Percentiles rank a stretch among this genome's conserved stretches.
Evolutionary conservation across 305 asterid genomes (phyloP).

Genomic region (Euphrasia arctica): DNA sequence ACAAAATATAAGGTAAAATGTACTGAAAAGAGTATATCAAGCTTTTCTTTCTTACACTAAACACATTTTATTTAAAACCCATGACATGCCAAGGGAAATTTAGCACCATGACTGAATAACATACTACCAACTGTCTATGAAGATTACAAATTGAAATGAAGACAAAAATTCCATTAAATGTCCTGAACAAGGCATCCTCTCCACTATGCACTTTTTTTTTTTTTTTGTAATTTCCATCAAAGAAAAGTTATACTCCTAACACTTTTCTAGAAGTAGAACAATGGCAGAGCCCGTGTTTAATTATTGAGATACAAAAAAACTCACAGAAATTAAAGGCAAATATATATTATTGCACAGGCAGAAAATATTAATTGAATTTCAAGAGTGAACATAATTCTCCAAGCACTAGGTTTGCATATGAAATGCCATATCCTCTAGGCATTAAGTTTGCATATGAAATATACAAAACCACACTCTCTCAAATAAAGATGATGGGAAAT

Average conservation of each 20-base stretch:
- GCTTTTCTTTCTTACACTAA: neutral
- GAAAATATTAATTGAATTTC: constrained; percentile 3
- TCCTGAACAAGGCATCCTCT: constrained; percentile 12
- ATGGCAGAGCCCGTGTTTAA: constrained; percentile 12
- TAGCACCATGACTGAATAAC: neutral
- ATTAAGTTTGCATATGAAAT: constrained; percentile 8
- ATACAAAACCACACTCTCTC: constrained; percentile 16
- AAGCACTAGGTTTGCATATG: neutral
- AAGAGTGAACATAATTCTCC: constrained; percentile 10
- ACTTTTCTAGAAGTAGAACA: constrained; percentile 10
- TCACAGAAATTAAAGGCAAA: constrained; percentile 1
- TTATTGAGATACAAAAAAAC: constrained; percentile 9
- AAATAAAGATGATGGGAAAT: neutral
- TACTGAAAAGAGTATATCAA: no score
- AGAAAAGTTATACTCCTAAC: constrained; percentile 2
- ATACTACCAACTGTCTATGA: neutral
- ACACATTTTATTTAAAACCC: neutral
- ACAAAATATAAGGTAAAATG: neutral
- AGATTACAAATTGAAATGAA: constrained; percentile 14
- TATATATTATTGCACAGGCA: constrained; percentile 4
- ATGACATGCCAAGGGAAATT: neutral
- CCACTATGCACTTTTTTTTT: constrained; percentile 11
- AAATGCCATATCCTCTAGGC: constrained; percentile 11
- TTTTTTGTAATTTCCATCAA: constrained; percentile 11
- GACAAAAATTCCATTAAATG: neutral